Base-by-base conservation (phyloP, 2,329 filamentous ascomycete genomes). In the Fonsecaea erecta region DNA sequence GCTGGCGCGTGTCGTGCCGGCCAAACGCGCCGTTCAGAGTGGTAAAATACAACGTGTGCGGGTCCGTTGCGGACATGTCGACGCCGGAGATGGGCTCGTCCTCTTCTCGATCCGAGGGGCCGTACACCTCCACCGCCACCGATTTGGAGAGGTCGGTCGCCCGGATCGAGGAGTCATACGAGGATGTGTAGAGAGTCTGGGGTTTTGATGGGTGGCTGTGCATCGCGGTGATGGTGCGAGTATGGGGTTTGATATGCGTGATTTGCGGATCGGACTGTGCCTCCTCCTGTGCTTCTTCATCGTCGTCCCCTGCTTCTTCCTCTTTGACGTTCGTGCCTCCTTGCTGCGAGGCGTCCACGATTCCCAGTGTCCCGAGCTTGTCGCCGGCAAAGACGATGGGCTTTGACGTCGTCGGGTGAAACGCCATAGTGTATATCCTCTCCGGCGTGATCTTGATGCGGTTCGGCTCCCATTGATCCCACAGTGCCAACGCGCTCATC, bases 371-470 rank as follows among this genome's bases (percentile, higher is more conserved):
- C 0, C 95, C 94, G 70, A 96, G 85, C 75, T 99, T 99, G 73
- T 99, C 95, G 11, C 94, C 94, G 0, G 94, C 94, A 74, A 99
- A 96, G 1, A 98, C 85, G 2, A 99, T 82, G 0, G 93, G 88
- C 73, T 98, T 98, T 2, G 93, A 88, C 64, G 88, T 83, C 0
- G 88, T 93, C 0, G 95, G 95, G 73, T 99, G 95, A 71, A 99
- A 94, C 0, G 89, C 88, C 72, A 98, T 87, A 0, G 91, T 85
- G 74, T 98, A 99, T 14, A 96, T 85, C 60, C 94, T 82, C 71
- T 97, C 92, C 0, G 93, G 93, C 0, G 91, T 94, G 55, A 97
- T 89, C 75, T 97, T 98, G 73, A 97, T 95, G 90, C 92, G 86
- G 72, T 89, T 93, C 0, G 93, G 93, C 21, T 88, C 85, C 84